These are phyloP conservation scores for Aureoboletus auriporus DNA, from an alignment of 768 basidiomycete species.

Conservation along the genomic window DNA sequence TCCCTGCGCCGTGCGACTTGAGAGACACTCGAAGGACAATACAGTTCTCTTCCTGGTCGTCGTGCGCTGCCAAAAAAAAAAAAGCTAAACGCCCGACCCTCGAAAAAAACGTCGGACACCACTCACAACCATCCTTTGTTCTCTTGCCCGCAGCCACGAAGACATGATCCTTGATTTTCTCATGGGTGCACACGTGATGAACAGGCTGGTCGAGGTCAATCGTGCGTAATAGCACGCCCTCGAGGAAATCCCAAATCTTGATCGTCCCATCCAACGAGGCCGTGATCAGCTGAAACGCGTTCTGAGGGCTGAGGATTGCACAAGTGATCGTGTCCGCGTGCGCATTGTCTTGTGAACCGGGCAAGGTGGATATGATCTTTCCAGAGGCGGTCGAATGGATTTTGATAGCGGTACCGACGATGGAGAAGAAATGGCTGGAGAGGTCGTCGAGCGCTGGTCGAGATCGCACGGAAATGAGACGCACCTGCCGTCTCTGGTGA, in stretches of 20 bases:
- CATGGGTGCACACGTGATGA: constrained; percentile 66
- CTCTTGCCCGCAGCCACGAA: constrained; percentile 63
- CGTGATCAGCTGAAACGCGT: constrained; percentile 86
- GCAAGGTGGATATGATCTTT: constrained; percentile 79
- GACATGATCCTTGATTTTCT: constrained; percentile 60
- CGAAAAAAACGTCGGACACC: not conserved
- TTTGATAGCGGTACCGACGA: constrained; percentile 77
- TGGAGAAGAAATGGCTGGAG: constrained; percentile 82
- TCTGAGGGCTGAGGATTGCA: constrained; percentile 75
- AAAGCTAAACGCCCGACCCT: not conserved
- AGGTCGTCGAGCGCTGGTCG: constrained; percentile 9
- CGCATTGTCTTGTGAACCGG: constrained; percentile 41
- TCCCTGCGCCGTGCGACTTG: constrained; percentile 34
- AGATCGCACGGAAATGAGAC: constrained; percentile 15
- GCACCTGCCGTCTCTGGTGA: constrained; percentile 87
- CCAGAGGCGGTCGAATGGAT: constrained; percentile 80
- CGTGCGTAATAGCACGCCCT: constrained; percentile 73
- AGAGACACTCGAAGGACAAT: constrained; percentile 63
- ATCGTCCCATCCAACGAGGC: constrained; percentile 80
- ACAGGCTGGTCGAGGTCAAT: constrained; percentile 69
- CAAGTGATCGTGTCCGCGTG: constrained; percentile 61
- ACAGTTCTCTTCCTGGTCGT: constrained; percentile 38
- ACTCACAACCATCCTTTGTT: constrained; percentile 39
- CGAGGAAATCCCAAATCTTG: constrained; percentile 91
- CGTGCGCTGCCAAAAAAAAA: not conserved